These are phyloP conservation scores for Fusarium chlamydosporum DNA, from an alignment of 2,329 filamentous ascomycete species.

Conservation along the genomic window DNA sequence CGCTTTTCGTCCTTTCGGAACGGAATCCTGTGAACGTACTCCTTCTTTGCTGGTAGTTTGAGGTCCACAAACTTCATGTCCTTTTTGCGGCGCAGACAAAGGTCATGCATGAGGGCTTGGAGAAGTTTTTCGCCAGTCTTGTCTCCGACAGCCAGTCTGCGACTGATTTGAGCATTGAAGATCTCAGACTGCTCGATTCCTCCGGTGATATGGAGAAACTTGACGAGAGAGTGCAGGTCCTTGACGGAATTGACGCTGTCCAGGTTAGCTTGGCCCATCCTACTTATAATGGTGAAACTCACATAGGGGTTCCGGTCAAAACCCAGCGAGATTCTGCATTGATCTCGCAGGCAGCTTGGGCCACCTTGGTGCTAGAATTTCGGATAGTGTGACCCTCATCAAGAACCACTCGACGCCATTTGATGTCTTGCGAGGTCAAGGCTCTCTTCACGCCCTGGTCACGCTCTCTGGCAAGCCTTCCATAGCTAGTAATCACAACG, in stretches of 20 bases:
- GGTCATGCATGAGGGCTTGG: slow-evolving; percentile 82
- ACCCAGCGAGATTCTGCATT: slow-evolving; percentile 82
- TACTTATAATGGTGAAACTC: slow-evolving; percentile 48
- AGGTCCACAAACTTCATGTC: slow-evolving; percentile 91
- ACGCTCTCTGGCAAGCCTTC: slow-evolving; percentile 78
- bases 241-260: slow-evolving; percentile 80
- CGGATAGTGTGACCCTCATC: slow-evolving; percentile 89
- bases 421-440: slow-evolving; percentile 59
- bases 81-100: slow-evolving; percentile 86
- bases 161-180: slow-evolving; percentile 75
- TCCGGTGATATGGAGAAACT: slow-evolving; percentile 81
- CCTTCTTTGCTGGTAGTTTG: slow-evolving; percentile 80
- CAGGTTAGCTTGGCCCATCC: slow-evolving; percentile 47
- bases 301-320: slow-evolving; percentile 84
- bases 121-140: slow-evolving; percentile 73
- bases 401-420: slow-evolving; percentile 84
- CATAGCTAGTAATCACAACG: slow-evolving; percentile 88
- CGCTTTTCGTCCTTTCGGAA: slow-evolving; percentile 81
- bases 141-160: slow-evolving; percentile 73
- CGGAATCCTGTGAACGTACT: slow-evolving; percentile 81
- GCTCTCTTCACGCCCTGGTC: slow-evolving; percentile 60
- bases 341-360: slow-evolving; percentile 76
- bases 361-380: slow-evolving; percentile 80
- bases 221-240: slow-evolving; percentile 84
- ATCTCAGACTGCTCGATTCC: slow-evolving; percentile 80